Conservation (phyloP, 352 stramenopile species). For the Bremia lactucae region DNA sequence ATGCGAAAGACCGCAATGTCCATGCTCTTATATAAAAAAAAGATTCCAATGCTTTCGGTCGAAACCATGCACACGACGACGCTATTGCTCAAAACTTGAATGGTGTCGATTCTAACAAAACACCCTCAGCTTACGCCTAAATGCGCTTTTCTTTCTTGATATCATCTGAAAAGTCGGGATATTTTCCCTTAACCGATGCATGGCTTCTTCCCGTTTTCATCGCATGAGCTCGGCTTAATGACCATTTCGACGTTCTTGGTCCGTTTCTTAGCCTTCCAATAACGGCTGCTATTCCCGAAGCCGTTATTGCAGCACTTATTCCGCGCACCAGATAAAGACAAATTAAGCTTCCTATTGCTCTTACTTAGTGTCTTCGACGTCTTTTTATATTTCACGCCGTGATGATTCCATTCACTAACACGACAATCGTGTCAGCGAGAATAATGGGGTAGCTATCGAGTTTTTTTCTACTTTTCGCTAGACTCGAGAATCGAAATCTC, state of each 20-base stretch:
- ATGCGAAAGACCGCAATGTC: too few relatives aligned
- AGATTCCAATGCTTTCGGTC: too few relatives aligned
- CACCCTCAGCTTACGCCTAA: conserved; percentile 87
- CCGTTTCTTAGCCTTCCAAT: conserved; percentile 81
- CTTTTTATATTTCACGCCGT: conserved; percentile 59
- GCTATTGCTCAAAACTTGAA: too few relatives aligned
- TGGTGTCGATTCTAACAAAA: too few relatives aligned
- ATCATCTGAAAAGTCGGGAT: conserved; percentile 72
- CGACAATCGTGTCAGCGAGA: conserved; percentile 92
- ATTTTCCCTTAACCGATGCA: conserved; percentile 77
- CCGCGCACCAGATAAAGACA: conserved; percentile 54
- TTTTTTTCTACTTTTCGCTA: conserved; percentile 79
- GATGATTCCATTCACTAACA: conserved; percentile 91
- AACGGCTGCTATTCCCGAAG: conserved; percentile 81
- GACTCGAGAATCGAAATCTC: conserved; percentile 86
- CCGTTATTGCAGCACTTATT: conserved; percentile 79
- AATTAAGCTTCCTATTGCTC: conserved; percentile 40
- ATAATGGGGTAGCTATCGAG: conserved; percentile 88
- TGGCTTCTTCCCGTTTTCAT: conserved; percentile 77
- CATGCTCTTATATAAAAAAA: too few relatives aligned
- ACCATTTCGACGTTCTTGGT: conserved; percentile 79
- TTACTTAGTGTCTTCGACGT: conserved; percentile 73
- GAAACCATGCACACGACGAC: too few relatives aligned
- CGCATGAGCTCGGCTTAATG: conserved; percentile 86
- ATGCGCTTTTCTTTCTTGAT: conserved; percentile 83